phyloP scores from a whole-genome alignment of 2,329 filamentous ascomycete genomes.

The Rhytidhysteron rufulum region DNA sequence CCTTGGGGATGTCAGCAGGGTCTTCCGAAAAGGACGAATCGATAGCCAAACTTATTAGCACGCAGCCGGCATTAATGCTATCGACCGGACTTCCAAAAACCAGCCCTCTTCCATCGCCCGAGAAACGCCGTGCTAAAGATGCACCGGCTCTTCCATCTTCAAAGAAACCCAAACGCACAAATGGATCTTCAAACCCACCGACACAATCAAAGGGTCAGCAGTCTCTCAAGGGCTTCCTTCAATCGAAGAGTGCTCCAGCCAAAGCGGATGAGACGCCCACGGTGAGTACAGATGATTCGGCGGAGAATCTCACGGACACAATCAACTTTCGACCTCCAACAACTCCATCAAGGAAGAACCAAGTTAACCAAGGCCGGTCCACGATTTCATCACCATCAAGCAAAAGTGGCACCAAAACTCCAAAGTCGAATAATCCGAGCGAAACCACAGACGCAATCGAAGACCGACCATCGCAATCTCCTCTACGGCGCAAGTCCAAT shows the following conservation, averaged over 20 bases:
- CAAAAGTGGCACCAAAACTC: background rate
- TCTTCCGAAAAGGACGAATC: background rate
- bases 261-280: background rate
- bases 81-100: conserved; percentile 2
- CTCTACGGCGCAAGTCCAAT: background rate
- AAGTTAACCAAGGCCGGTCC: background rate
- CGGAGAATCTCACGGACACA: background rate
- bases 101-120: conserved; percentile 18
- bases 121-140: conserved; percentile 25
- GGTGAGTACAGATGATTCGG: background rate
- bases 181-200: conserved; percentile 16
- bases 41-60: background rate
- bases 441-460: background rate
- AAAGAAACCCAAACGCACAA: conserved; percentile 52
- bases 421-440: background rate
- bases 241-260: conserved; percentile 46
- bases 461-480: background rate
- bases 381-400: background rate
- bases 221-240: conserved; percentile 78
- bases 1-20: background rate
- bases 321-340: background rate
- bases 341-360: background rate
- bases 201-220: conserved; percentile 48
- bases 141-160: conserved; percentile 13
- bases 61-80: conserved; percentile 5